phyloP scores from a whole-genome alignment of 768 basidiomycete genomes.

The Auriculariales sp. region DNA sequence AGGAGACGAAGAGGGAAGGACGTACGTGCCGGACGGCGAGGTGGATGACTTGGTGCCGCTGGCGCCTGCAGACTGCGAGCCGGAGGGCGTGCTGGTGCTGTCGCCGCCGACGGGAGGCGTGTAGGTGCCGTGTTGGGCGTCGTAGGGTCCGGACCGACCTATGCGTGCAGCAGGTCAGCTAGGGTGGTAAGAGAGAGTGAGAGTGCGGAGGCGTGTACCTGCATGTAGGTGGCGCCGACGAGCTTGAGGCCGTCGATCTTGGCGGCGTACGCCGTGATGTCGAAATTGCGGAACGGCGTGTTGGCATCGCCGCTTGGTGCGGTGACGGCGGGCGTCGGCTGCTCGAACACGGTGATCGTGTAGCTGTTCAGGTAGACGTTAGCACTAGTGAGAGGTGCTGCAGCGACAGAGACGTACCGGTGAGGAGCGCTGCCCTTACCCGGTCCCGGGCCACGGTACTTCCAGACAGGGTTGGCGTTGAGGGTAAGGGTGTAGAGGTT shows the following conservation, averaged over 20 bases:
- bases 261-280: not conserved
- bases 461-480: slow-evolving; percentile 27
- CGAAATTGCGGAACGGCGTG: not conserved
- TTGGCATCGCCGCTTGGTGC: not conserved
- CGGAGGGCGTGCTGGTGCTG: too few relatives aligned
- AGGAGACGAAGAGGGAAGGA: too few relatives aligned
- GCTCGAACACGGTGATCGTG: not conserved
- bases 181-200: too few relatives aligned
- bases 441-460: slow-evolving; percentile 27
- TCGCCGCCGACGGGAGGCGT: too few relatives aligned
- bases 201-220: too few relatives aligned
- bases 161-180: too few relatives aligned
- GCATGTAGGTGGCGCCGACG: not conserved
- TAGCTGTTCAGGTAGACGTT: not conserved
- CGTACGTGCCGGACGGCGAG: too few relatives aligned
- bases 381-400: not conserved
- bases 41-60: too few relatives aligned
- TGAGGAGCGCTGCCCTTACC: slow-evolving; percentile 28
- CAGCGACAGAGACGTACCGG: slow-evolving; percentile 15
- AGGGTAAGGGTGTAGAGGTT: slow-evolving; percentile 12
- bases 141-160: too few relatives aligned
- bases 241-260: not conserved
- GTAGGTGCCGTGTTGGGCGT: too few relatives aligned
- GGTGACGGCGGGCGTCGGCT: not conserved
- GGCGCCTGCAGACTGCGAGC: too few relatives aligned